A percentile compares a stretch with the other conserved stretches of the same genome.
Evolutionary conservation across 805 yeast species (phyloP).

Genomic region (Monosporozyma solicola): DNA sequence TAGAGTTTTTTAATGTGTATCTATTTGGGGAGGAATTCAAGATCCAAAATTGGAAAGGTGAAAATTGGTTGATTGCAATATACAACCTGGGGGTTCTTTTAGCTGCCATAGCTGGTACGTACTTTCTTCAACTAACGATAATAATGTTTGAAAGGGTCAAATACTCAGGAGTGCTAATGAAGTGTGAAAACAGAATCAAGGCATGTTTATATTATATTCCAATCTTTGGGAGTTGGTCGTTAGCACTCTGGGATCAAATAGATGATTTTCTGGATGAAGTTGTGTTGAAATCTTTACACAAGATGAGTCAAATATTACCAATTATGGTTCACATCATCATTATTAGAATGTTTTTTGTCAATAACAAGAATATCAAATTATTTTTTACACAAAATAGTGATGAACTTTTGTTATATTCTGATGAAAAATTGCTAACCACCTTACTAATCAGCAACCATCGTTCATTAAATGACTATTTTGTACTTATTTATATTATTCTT

Average conservation of each 20-base stretch:
- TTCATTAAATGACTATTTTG: constrained; percentile 56
- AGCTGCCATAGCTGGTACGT: not conserved
- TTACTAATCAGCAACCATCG: constrained; percentile 44
- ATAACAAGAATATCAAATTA: constrained; percentile 14
- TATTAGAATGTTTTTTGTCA: constrained; percentile 12
- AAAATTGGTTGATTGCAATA: constrained; percentile 1
- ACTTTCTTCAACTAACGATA: not conserved
- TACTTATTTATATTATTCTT: constrained; percentile 34
- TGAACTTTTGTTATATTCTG: constrained; percentile 8
- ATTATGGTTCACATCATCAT: constrained; percentile 14
- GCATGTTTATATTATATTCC: not conserved
- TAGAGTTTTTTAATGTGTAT: constrained; percentile 16
- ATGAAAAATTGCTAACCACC: constrained; percentile 13
- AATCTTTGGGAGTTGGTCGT: not conserved
- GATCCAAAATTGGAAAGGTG: constrained; percentile 11
- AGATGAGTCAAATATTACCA: constrained; percentile 6
- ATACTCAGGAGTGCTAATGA: not conserved
- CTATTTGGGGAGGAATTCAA: constrained; percentile 15
- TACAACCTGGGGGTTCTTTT: not conserved
- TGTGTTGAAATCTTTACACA: constrained; percentile 5
- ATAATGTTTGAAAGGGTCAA: not conserved
- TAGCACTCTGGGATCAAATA: not conserved
- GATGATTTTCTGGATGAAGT: not conserved
- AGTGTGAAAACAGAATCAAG: not conserved
- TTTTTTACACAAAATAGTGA: constrained; percentile 21